Percentiles rank a stretch among this genome's conserved stretches.
Conservation (phyloP, 176 grass and related monocot species). For the Poa pratensis region DNA sequence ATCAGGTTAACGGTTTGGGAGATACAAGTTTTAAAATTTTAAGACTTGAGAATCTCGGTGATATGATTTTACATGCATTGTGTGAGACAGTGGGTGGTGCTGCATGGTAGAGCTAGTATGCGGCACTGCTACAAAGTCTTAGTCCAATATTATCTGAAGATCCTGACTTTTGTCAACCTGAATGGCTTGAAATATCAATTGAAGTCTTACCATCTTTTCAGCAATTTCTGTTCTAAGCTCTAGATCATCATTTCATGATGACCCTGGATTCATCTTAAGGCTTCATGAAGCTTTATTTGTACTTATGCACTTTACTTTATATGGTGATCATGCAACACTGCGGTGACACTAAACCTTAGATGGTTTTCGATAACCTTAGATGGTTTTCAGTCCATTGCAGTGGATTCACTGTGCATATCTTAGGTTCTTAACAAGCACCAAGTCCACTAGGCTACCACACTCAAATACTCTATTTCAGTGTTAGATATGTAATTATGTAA, state of each 20-base stretch:
- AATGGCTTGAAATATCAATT: background rate
- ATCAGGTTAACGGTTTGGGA: too few species aligned
- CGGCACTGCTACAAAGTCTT: background rate
- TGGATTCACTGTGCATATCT: background rate
- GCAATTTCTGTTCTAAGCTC: background rate
- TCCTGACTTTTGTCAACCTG: background rate
- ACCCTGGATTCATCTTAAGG: background rate
- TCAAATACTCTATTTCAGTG: background rate
- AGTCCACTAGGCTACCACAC: background rate
- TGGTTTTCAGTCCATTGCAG: background rate
- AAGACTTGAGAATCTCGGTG: background rate
- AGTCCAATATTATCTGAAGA: background rate
- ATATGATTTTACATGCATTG: background rate
- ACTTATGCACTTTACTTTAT: background rate
- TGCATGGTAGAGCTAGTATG: background rate
- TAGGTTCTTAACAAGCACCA: background rate
- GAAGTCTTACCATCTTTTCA: background rate
- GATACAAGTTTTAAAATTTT: too few species aligned
- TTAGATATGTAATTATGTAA: constrained; percentile 14
- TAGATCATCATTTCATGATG: background rate
- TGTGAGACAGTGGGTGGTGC: background rate
- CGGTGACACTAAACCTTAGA: background rate
- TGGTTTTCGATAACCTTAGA: background rate
- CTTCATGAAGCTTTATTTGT: background rate
- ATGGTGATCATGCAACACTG: background rate